Evolutionary conservation across 2,329 filamentous ascomycete species (phyloP), one percentile per base, ranked within the genome.

Genomic region (Cadophora sp.): DNA sequence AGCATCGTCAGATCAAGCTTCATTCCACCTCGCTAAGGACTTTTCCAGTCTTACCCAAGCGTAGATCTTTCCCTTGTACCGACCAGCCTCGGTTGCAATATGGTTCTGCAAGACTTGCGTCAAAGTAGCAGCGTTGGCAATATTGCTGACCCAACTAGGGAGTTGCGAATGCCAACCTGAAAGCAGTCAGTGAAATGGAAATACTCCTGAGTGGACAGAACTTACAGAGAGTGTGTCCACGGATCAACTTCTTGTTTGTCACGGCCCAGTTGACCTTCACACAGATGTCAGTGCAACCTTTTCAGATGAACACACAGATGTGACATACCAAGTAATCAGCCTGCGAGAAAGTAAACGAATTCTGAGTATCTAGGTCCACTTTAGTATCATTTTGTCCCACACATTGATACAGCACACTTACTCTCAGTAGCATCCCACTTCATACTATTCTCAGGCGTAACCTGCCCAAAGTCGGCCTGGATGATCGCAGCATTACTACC

Each of bases 371-470:
- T 62, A 27, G 16, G 1, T 34, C 3, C 29, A 14, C 9, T 16
- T 58, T 31, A 58, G 31, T 31, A 37, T 24, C 27, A 58, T 14
- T 24, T 9, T 4, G 3, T 12, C 26, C 22, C 6, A 3, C 16
- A 12, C 29, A 24, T n/a, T 7, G 14, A 11, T n/a, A n/a, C n/a
- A 22, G 34, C 9, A 11, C 11, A 56, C 50, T 29, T 29, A 61
- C 56, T 31, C 77, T 90, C 81, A 9, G 82, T 82, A 46, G 84
- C 80, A 72, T 90, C 87, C 89, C 89, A 92, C 79, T 92, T 91
- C 85, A 91, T 89, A 76, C 83, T 87, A 82, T 92, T 91, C 81
- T 92, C 90, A 1, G 86, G 84, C 0, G 89, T 91, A 40, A 92
- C 81, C 76, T 88, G 85, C 19, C 89, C 89, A 71, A 91, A 91